Conservation (phyloP, 306 rosid genomes). For the barrel medic (Medicago truncatula) region MtrunA17r5.0-ANR NC_053042.1:45195501-45196000, state of each 20-base stretch:
- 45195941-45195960: no score
- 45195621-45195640: conserved; percentile 41
- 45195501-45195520: conserved; percentile 34
- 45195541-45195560: conserved; percentile 27
- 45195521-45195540: conserved; percentile 20
- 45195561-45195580: conserved; percentile 38
- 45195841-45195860: conserved; percentile 8
- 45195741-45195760: conserved; percentile 26
- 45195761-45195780: conserved; percentile 22
- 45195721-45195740: conserved; percentile 38
- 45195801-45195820: conserved; percentile 28
- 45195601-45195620: conserved; percentile 26
- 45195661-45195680: conserved; percentile 37
- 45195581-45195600: conserved; percentile 31
- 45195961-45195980: no score
- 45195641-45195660: conserved; percentile 31
- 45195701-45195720: conserved; percentile 43
- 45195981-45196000: background rate
- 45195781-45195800: conserved; percentile 40
- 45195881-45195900: background rate
- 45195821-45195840: conserved; percentile 13
- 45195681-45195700: conserved; percentile 41
- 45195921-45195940: background rate
- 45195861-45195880: background rate
- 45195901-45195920: background rate